Base-by-base conservation (phyloP, 2,329 filamentous ascomycete species). In the Curvularia hawaiiensis region DNA sequence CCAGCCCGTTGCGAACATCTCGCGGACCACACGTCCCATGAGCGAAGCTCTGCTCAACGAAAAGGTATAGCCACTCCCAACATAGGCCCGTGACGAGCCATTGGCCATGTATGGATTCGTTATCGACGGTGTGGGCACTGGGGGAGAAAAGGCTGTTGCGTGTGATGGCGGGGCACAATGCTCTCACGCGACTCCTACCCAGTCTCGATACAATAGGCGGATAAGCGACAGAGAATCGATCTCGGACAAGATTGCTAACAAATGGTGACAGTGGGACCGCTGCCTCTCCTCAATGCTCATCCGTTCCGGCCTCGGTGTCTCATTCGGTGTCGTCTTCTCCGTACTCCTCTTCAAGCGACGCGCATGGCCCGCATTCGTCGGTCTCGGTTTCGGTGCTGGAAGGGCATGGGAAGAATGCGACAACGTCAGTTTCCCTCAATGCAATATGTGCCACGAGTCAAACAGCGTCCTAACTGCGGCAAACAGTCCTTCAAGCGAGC, bases 371-470 rank as follows among this genome's bases (percentile, higher is more conserved):
- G 95, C 93, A n/a, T 95, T 92, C 77, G 86, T 97, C 66, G 95
- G 95, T 65, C 85, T 94, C 54, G 95, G 95, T 56, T 98, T 99
- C 78, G 95, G 96, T 77, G 93, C 93, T 64, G 95, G 95, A 72
- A 88, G 96, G 73, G 95, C 95, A 57, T 99, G 96, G 84, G 95
- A 99, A 80, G 95, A 99, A 84, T 97, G 95, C 81, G 97, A 99
- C 83, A 90, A 85, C 70, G 81, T 83, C 67, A 69, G 79, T 78
- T 40, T 47, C 22, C 35, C 24, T 20, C 47, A 16, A 40, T 5
- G 24, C 14, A 33, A 28, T 18, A 10, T 6, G 38, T 11, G 7
- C 39, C 35, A 33, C 30, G 20, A 14, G 22, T 38, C 4, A 38
- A 39, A 33, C 39, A n/a, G 31, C 22, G 22, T 52, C 16, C 54